phyloP scores from a whole-genome alignment of 2,329 filamentous ascomycete genomes.

The Colletotrichum neosansevieriae region DNA sequence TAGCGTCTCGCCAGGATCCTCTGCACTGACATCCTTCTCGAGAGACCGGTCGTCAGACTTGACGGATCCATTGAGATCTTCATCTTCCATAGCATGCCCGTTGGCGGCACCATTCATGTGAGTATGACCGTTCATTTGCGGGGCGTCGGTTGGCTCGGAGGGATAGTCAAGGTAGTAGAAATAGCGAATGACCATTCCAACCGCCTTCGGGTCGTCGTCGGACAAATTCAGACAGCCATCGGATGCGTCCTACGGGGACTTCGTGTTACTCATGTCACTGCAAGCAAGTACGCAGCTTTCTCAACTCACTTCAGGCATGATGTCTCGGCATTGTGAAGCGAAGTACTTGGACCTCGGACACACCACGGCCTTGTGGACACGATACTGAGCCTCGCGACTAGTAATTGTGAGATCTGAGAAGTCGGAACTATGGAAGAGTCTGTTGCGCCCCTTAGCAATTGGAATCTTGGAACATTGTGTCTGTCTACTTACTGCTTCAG shows the following conservation, averaged over 20 bases:
- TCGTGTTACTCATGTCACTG: background rate
- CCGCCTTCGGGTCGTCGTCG: constrained; percentile 25
- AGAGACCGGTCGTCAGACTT: constrained; percentile 9
- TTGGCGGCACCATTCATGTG: background rate
- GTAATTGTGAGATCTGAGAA: constrained; percentile 27
- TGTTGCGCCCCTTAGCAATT: background rate
- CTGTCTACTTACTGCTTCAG: background rate
- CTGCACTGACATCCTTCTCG: constrained; percentile 21
- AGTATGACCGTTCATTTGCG: background rate
- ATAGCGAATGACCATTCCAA: constrained; percentile 26
- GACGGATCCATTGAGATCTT: background rate
- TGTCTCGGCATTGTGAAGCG: constrained; percentile 18
- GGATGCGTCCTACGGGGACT: background rate
- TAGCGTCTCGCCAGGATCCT: background rate
- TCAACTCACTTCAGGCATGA: background rate
- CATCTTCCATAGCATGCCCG: background rate
- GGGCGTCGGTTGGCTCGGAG: background rate
- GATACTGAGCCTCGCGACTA: constrained; percentile 15
- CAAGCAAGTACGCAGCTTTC: no score
- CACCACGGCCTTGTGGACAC: constrained; percentile 29
- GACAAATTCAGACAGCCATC: constrained; percentile 5
- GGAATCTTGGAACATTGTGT: fast-evolving
- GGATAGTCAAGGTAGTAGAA: constrained; percentile 28
- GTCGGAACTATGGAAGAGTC: constrained; percentile 13
- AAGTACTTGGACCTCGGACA: constrained; percentile 27